A percentile compares a stretch with the other conserved stretches of the same genome.
Conservation (phyloP, 768 basidiomycete species). For the Podaxis sp. region DNA sequence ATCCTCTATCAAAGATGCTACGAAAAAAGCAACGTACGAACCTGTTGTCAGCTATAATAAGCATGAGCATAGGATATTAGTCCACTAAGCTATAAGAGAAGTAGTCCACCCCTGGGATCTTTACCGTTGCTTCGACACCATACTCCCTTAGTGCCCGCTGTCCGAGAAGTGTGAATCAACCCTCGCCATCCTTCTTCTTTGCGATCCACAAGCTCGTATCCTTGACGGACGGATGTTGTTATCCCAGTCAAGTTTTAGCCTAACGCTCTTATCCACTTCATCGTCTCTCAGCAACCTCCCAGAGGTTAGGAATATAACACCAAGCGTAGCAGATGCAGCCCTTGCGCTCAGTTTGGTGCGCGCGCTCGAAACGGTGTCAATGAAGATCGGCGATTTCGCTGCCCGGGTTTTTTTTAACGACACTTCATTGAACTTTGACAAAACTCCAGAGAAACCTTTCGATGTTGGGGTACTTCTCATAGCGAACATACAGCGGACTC, state of each 20-base stretch:
- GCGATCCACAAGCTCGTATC: neutral
- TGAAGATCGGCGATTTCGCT: neutral
- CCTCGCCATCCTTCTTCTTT: neutral
- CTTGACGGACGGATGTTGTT: neutral
- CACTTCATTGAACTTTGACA: neutral
- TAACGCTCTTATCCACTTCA: neutral
- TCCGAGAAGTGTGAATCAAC: neutral
- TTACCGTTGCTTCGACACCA: too few relatives aligned
- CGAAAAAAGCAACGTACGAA: neutral
- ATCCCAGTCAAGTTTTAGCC: neutral
- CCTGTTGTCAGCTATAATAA: neutral
- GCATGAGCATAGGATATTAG: neutral
- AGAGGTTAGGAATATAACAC: neutral
- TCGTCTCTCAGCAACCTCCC: neutral
- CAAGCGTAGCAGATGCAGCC: neutral
- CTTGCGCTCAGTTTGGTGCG: neutral
- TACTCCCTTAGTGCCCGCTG: too few relatives aligned
- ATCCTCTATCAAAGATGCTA: neutral
- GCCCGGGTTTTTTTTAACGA: neutral
- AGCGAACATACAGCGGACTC: neutral
- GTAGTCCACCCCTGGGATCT: too few relatives aligned
- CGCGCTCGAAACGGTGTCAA: neutral
- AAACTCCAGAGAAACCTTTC: neutral
- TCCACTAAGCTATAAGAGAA: neutral
- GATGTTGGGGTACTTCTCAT: neutral